Conservation (phyloP, 2,329 filamentous ascomycete species). For the Rutstroemia sp. region DNA sequence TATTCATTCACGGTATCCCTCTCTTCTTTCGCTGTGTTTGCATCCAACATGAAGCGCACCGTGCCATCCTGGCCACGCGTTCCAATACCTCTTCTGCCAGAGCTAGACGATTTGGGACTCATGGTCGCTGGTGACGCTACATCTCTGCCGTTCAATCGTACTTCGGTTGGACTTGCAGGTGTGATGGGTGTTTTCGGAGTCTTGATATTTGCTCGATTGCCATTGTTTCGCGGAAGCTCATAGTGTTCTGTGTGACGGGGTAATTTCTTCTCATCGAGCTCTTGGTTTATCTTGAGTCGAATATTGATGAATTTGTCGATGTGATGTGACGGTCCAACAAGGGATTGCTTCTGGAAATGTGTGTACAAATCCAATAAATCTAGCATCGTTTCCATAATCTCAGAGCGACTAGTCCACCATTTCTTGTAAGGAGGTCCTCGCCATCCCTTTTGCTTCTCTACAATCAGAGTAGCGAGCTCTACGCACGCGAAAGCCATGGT, state of each 20-base stretch:
- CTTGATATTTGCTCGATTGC: slow-evolving; percentile 28
- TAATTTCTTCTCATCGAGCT: slow-evolving; percentile 56
- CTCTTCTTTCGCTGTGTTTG: slow-evolving; percentile 66
- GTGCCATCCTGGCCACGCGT: slow-evolving; percentile 56
- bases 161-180: slow-evolving; percentile 28
- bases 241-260: slow-evolving; percentile 59
- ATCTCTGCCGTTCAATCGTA: slow-evolving; percentile 25
- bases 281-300: slow-evolving; percentile 79
- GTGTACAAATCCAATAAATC: slow-evolving; percentile 91
- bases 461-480: slow-evolving; percentile 69
- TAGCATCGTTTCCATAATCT: slow-evolving; percentile 69
- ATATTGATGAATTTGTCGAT: slow-evolving; percentile 77
- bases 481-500: slow-evolving; percentile 77
- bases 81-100: slow-evolving; percentile 19
- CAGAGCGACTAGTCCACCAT: slow-evolving; percentile 39
- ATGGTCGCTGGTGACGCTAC: slow-evolving; percentile 25
- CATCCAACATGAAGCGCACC: slow-evolving; percentile 82
- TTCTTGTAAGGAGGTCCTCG: slow-evolving; percentile 41
- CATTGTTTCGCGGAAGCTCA: slow-evolving; percentile 30
- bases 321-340: slow-evolving; percentile 64
- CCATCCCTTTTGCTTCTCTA: slow-evolving; percentile 41
- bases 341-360: slow-evolving; percentile 68
- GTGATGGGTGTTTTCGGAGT: slow-evolving; percentile 30
- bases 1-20: slow-evolving; percentile 58
- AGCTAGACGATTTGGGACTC: slow-evolving; percentile 26